A percentile compares a stretch with the other conserved stretches of the same genome.
phyloP scores from a whole-genome alignment of 2,329 filamentous ascomycete genomes.

The Helicocarpus griseus region DNA sequence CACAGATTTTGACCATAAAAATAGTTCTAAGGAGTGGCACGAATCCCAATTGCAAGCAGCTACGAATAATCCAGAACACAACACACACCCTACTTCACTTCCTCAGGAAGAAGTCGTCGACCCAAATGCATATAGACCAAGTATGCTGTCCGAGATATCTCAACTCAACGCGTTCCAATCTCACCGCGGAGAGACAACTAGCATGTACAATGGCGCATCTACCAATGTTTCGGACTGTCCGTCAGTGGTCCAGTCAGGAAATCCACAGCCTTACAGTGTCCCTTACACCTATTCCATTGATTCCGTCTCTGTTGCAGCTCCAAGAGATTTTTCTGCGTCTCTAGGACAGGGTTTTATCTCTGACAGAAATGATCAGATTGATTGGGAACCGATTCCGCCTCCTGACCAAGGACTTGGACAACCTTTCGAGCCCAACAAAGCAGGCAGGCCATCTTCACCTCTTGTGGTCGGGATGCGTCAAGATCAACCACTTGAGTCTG shows the following conservation, averaged over 20 bases:
- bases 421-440: not conserved
- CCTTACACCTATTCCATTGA: not conserved
- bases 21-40: conserved; percentile 29
- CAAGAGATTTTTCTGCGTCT: not conserved
- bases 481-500: not conserved
- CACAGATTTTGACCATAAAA: not conserved
- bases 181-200: not conserved
- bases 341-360: not conserved
- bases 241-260: not conserved
- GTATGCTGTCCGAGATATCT: not conserved
- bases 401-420: not conserved
- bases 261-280: too few relatives aligned
- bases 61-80: not conserved
- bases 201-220: not conserved
- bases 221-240: not conserved
- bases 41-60: conserved; percentile 14
- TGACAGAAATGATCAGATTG: not conserved
- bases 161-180: not conserved
- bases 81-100: not conserved
- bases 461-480: not conserved
- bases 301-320: not conserved
- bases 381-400: not conserved
- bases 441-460: not conserved
- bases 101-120: not conserved
- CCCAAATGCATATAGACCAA: not conserved